These are phyloP conservation scores for Tuctoria greenei DNA, from an alignment of 176 grass and related monocot genomes.

Conservation along the genomic window DNA sequence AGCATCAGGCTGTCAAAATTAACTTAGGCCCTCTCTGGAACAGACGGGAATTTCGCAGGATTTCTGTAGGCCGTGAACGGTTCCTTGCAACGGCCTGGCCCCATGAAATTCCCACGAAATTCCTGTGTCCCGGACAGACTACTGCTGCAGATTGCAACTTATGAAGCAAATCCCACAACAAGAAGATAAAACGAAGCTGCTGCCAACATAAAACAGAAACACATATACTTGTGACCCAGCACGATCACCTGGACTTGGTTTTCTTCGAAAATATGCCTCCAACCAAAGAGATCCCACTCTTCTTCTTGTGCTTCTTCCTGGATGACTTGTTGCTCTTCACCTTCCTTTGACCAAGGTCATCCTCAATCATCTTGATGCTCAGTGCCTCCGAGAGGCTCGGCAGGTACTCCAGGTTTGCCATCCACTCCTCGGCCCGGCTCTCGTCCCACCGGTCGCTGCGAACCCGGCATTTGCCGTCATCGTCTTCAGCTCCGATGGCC, in stretches of 20 bases:
- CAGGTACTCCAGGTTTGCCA: constrained; percentile 53
- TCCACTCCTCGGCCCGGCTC: constrained; percentile 48
- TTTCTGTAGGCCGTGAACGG: constrained; percentile 3
- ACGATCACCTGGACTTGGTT: constrained; percentile 46
- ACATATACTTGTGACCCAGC: background rate
- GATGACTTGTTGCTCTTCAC: background rate
- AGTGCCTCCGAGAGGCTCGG: constrained; percentile 56
- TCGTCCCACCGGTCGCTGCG: constrained; percentile 58
- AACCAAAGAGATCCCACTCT: constrained; percentile 30
- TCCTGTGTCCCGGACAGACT: background rate
- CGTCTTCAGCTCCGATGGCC: background rate
- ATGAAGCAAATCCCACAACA: constrained; percentile 16
- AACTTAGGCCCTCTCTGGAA: background rate
- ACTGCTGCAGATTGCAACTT: constrained; percentile 28
- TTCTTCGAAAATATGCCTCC: constrained; percentile 47
- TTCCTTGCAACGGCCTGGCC: background rate
- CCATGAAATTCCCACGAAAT: constrained; percentile 24
- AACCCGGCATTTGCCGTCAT: constrained; percentile 17
- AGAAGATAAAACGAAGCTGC: background rate
- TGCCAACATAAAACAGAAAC: background rate
- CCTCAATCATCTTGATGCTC: constrained; percentile 52
- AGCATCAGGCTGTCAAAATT: background rate
- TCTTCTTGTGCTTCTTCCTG: constrained; percentile 29
- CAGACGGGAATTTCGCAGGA: constrained; percentile 23
- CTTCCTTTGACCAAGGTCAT: constrained; percentile 34